These are phyloP conservation scores for Rhinocladiella similis DNA, from an alignment of 2,329 filamentous ascomycete species.

Conservation along the genomic window DNA sequence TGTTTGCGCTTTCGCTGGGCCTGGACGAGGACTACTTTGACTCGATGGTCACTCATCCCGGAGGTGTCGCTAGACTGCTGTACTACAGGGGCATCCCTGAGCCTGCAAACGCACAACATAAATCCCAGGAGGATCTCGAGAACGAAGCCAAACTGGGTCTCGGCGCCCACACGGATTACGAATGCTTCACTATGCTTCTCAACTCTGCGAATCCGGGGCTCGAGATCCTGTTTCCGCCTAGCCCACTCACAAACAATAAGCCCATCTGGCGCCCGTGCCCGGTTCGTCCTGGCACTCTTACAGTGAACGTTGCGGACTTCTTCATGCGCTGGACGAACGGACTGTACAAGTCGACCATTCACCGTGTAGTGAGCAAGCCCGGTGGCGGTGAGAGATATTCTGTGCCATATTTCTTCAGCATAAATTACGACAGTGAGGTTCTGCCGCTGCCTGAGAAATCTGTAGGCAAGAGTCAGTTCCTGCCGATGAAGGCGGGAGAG, in stretches of 20 bases:
- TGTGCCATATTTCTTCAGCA: conserved; percentile 42
- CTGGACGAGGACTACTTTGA: conserved; percentile 59
- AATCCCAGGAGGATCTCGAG: neutral
- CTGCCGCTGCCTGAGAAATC: conserved; percentile 35
- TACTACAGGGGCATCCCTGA: conserved; percentile 30
- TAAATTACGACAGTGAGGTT: conserved; percentile 26
- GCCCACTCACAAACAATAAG: conserved; percentile 18
- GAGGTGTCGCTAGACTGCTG: conserved; percentile 31
- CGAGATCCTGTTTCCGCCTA: conserved; percentile 30
- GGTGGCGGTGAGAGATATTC: conserved; percentile 41
- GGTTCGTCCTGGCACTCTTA: conserved; percentile 41
- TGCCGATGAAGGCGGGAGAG: conserved; percentile 28
- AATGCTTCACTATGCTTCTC: conserved; percentile 52
- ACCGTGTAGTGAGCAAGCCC: conserved; percentile 41
- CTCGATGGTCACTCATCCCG: conserved; percentile 53
- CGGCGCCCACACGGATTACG: conserved; percentile 39
- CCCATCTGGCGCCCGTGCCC: conserved; percentile 30
- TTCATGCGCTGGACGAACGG: conserved; percentile 46
- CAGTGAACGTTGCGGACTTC: conserved; percentile 50
- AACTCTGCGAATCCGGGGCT: conserved; percentile 28
- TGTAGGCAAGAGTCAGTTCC: conserved; percentile 23
- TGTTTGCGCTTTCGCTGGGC: conserved; percentile 57
- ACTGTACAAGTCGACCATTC: conserved; percentile 45
- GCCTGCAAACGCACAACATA: neutral
- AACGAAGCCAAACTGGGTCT: conserved; percentile 26